These are phyloP conservation scores for Aleurites moluccanus DNA, from an alignment of 441 rosid species.

Conservation along the genomic window DNA sequence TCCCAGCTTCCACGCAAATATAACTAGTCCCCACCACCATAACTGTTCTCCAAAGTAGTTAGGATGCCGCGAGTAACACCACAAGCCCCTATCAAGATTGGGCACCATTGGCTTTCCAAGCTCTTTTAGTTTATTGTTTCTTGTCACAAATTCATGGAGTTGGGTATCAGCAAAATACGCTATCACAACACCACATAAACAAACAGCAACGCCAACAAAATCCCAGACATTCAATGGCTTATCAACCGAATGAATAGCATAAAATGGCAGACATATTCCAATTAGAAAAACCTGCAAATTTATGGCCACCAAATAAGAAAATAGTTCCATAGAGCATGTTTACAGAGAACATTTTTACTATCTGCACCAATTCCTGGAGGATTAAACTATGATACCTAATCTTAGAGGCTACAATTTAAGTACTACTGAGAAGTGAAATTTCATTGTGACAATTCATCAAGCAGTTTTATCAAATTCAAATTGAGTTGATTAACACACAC, in stretches of 20 bases:
- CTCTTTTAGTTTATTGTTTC: constrained; percentile 65
- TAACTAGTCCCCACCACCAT: constrained; percentile 97
- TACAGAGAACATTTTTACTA: neutral
- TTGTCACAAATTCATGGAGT: constrained; percentile 68
- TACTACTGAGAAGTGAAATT: neutral
- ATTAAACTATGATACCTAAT: neutral
- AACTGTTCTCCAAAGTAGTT: constrained; percentile 94
- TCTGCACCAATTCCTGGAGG: neutral
- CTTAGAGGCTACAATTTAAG: neutral
- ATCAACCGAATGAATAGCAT: constrained; percentile 60
- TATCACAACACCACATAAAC: constrained; percentile 59
- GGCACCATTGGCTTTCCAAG: constrained; percentile 65
- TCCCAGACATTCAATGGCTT: constrained; percentile 66
- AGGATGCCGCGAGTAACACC: constrained; percentile 87
- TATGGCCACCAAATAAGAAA: neutral
- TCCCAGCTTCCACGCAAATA: constrained; percentile 87
- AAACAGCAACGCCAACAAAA: constrained; percentile 54
- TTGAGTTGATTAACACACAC: neutral
- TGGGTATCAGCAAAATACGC: constrained; percentile 88
- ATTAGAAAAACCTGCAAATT: constrained; percentile 69
- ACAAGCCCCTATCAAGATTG: constrained; percentile 71
- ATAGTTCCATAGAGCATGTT: neutral
- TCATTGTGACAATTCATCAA: constrained; percentile 50
- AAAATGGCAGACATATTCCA: constrained; percentile 79
- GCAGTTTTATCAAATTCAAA: constrained; percentile 20